Percentiles rank a stretch among this genome's conserved stretches.
These are phyloP conservation scores for Sugiyamaella marilandica DNA, from an alignment of 805 yeast species.

Conservation along the genomic window DNA sequence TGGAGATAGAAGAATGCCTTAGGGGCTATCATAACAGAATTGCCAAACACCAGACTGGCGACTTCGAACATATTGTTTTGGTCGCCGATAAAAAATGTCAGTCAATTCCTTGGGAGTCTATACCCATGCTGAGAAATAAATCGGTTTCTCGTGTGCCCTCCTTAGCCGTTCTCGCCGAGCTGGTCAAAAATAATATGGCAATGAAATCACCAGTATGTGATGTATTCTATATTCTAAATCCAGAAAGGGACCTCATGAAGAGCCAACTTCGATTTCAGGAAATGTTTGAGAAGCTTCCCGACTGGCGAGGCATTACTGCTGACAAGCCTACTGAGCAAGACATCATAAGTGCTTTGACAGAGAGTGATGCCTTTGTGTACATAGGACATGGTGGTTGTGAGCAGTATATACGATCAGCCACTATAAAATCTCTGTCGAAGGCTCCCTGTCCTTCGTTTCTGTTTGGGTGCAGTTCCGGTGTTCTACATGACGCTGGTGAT, in stretches of 20 bases:
- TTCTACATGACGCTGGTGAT: constrained; percentile 49
- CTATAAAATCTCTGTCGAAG: constrained; percentile 42
- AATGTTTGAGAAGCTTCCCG: constrained; percentile 34
- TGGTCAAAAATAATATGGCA: constrained; percentile 19
- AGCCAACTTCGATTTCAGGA: constrained; percentile 58
- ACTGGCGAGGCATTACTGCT: constrained; percentile 54
- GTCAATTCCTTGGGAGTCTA: constrained; percentile 87
- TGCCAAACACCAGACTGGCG: constrained; percentile 5
- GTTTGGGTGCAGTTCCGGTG: constrained; percentile 89
- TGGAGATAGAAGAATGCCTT: constrained; percentile 47
- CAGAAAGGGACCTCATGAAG: constrained; percentile 66
- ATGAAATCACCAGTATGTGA: constrained; percentile 22
- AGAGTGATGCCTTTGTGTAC: constrained; percentile 57
- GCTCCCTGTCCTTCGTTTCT: constrained; percentile 43
- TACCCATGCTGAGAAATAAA: constrained; percentile 47
- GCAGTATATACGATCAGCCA: constrained; percentile 58
- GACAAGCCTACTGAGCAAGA: constrained; percentile 53
- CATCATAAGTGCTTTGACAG: constrained; percentile 41
- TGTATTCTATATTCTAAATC: constrained; percentile 72
- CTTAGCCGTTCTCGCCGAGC: constrained; percentile 39
- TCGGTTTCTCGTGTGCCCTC: constrained; percentile 80
- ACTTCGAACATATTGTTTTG: constrained; percentile 55
- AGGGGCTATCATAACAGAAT: constrained; percentile 28
- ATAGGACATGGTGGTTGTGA: constrained; percentile 98
- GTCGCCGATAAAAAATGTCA: constrained; percentile 63